Base-by-base conservation (phyloP, 495 filamentous ascomycete genomes). In the Aspergillus coremiiformis region DNA sequence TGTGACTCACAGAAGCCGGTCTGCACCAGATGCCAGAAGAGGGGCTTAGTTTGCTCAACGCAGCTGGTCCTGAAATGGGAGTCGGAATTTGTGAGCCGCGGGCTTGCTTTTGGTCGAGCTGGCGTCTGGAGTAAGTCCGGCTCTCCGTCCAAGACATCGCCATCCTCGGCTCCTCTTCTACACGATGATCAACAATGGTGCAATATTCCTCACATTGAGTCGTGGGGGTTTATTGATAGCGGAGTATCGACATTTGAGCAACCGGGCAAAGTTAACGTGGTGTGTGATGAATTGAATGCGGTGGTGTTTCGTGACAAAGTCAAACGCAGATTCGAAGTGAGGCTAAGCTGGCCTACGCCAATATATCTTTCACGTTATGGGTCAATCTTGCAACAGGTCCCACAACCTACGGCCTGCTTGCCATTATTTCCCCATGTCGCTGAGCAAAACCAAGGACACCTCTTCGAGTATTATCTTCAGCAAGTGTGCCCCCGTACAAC, bases 51-150 rank as follows among this genome's bases (percentile, higher is more conserved):
- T 4, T 75, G 72, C 51, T 65, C 69, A 14, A 74, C 70, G 7
- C 60, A 66, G 29, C 45, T 75, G 11, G 63, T 69, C 8, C 45
- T 75, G 24, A 75, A 75, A 66, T 75, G 72, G 72, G 63, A 75
- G 54, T 70, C 69, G 4, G 72, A 75, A 47, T 75, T 74, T 46
- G 51, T 51, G 44, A 72, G 68, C 54, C 72, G 71, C 6, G 72
- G 72, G 20, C 54, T 68, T 42, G 72, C 72, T 12, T 75, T 75
- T 62, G 72, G 72, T 0, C 63, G 72, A 27, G 65, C 70, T 6
- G 72, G 72, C 24, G 65, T 71, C 21, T 73, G 70, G 70, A 72
- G 55, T 50, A 75, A 75, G 55, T 47, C 60, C 26, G 53, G 54
- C 19, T 52, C 39, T 15, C 52, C 39, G 47, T 30, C 54, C n/a